These are phyloP conservation scores for Teunomyces gatunensis DNA, from an alignment of 805 yeast species.

Conservation along the genomic window DNA sequence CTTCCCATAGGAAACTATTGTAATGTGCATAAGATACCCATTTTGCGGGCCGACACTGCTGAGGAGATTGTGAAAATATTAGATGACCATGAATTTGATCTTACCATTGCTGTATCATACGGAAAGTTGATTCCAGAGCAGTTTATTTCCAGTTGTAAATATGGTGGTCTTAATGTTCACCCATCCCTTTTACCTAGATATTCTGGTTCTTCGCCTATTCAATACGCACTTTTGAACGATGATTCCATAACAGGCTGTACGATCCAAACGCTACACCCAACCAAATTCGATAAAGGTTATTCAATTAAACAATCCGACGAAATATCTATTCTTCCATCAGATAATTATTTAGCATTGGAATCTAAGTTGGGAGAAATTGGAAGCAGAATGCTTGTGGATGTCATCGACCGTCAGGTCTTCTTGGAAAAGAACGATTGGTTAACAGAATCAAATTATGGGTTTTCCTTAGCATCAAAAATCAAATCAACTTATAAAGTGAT, in stretches of 20 bases:
- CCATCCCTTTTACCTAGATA: conserved; percentile 84
- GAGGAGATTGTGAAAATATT: conserved; percentile 33
- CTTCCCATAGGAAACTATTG: conserved; percentile 49
- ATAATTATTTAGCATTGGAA: conserved; percentile 46
- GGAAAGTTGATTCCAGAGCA: conserved; percentile 74
- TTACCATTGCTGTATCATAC: conserved; percentile 89
- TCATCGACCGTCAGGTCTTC: conserved; percentile 33
- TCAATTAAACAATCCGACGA: conserved; percentile 58
- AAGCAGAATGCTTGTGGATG: conserved; percentile 51
- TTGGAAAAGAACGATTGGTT: background rate
- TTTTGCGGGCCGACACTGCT: conserved; percentile 52
- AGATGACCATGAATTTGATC: conserved; percentile 38
- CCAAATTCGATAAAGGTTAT: conserved; percentile 77
- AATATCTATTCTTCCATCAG: conserved; percentile 38
- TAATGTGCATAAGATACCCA: conserved; percentile 6
- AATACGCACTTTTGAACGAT: conserved; percentile 65
- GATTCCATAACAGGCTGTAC: conserved; percentile 76
- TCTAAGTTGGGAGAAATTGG: conserved; percentile 59
- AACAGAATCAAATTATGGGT: conserved; percentile 18
- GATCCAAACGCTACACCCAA: conserved; percentile 86
- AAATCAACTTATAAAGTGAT: conserved; percentile 40
- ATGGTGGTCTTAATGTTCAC: conserved; percentile 85
- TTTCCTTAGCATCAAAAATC: conserved; percentile 60
- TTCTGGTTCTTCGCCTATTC: conserved; percentile 90
- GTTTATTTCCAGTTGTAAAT: conserved; percentile 47